Evolutionary conservation across 164 flowering plant genomes (phyloP).

Genomic region (Houttuynia cordata): DNA sequence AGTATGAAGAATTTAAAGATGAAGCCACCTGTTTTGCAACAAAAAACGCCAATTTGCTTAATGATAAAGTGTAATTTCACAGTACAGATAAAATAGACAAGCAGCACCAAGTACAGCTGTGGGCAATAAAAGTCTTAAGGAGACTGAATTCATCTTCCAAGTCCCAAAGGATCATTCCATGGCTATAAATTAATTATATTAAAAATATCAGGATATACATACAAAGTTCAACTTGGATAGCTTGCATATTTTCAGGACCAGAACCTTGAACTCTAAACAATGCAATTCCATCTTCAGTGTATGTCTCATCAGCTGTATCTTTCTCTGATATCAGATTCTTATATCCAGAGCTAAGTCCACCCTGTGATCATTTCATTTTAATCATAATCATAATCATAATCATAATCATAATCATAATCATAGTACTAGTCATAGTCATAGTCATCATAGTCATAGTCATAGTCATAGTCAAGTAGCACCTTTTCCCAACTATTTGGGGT

Average conservation of each 20-base stretch:
- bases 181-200: too few species aligned
- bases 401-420: too few species aligned
- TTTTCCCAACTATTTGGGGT: too few species aligned
- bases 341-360: conserved; percentile 87
- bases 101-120: too few species aligned
- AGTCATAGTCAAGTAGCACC: too few species aligned
- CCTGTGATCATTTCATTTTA: conserved; percentile 30
- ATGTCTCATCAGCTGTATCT: conserved; percentile 75
- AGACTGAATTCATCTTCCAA: too few species aligned
- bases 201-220: conserved; percentile 8
- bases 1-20: conserved; percentile 87
- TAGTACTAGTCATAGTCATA: too few species aligned
- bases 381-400: too few species aligned
- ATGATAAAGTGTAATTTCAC: neutral
- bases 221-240: conserved; percentile 94
- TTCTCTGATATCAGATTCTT: conserved; percentile 56
- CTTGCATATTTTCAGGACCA: conserved; percentile 99
- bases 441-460: too few species aligned
- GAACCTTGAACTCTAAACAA: conserved; percentile 92
- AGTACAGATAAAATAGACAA: too few species aligned
- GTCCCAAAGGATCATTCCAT: neutral
- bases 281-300: conserved; percentile 70
- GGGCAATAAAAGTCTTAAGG: too few species aligned
- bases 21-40: conserved; percentile 60
- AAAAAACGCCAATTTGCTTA: neutral